These are phyloP conservation scores for Yamadazyma insecticola DNA, from an alignment of 805 yeast genomes.

Conservation along the genomic window DNA sequence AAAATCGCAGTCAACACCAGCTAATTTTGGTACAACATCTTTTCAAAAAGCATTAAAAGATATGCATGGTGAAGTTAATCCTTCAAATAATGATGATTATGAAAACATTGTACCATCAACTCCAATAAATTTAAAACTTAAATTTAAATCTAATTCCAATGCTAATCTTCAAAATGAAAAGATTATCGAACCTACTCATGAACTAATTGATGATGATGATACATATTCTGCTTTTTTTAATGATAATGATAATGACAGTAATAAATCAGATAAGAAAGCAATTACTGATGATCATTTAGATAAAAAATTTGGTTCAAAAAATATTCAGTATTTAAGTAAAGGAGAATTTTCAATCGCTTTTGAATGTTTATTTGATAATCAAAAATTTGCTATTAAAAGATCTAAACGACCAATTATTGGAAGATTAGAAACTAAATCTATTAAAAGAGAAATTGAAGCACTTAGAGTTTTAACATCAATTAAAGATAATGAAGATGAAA, in stretches of 20 bases:
- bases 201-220: neutral
- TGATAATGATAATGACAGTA: too few relatives aligned
- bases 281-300: constrained; percentile 41
- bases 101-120: constrained; percentile 19
- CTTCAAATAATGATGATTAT: neutral
- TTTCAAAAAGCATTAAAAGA: constrained; percentile 7
- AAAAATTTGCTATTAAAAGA: constrained; percentile 82
- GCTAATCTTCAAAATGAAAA: too few relatives aligned
- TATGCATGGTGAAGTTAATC: too few relatives aligned
- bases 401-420: constrained; percentile 59
- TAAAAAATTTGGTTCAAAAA: constrained; percentile 46
- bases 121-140: constrained; percentile 9
- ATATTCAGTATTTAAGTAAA: constrained; percentile 67
- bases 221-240: too few relatives aligned
- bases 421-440: constrained; percentile 52
- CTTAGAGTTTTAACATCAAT: constrained; percentile 40
- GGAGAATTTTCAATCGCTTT: constrained; percentile 92
- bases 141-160: too few relatives aligned
- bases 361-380: constrained; percentile 64
- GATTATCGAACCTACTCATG: too few relatives aligned
- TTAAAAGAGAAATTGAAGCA: constrained; percentile 76
- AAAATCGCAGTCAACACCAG: constrained; percentile 24
- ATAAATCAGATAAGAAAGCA: too few relatives aligned
- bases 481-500: constrained; percentile 27
- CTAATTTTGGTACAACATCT: constrained; percentile 21